Base-by-base conservation (phyloP, 768 basidiomycete species). In the Tubosaeta sp. region DNA sequence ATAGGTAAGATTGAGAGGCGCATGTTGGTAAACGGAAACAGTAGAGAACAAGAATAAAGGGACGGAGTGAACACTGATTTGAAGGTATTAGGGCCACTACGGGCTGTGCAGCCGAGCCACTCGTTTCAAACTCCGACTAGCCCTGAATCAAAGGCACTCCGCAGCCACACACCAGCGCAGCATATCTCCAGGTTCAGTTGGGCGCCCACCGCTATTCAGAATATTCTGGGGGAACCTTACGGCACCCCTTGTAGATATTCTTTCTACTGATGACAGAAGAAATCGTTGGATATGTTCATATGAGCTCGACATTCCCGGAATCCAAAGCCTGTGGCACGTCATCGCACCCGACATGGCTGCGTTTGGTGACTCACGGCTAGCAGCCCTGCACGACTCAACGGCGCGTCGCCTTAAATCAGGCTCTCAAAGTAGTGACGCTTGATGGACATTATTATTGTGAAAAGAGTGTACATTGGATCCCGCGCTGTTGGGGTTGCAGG, bases 1-100 rank as follows among this genome's bases (percentile, higher is more conserved):
- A 69, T 54, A 36, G 73, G 69, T 31, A 76, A 48, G 41, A 68
- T 49, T 12, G 69, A 63, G 35, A 76, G 60, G 55, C 64, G 73
- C 76, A 77, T 77, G 10, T 1, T 49, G 22, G 27, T 25, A 2
- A 19, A 19, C 36, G 13, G 29, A 13, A n/a, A 35, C 41, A 19
- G 29, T 52, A 47, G 34, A 27, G 29, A 22, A n/a, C 18, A 38
- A 4, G 47, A 34, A 42, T 31, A 34, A 16, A 34, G 41, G 25
- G 18, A 38, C 14, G 42, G 29, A 18, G 35, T 34, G 40, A 30
- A n/a, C n/a, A n/a, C n/a, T n/a, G n/a, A n/a, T n/a, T n/a, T 18
- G 31, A 18, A 19, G 16, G 39, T 48, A 41, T 35, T 42, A 27
- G 40, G 31, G 41, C 40, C n/a, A 9, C 40, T 25, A 30, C 46